These are phyloP conservation scores for Kuraishia piskuri DNA, from an alignment of 805 yeast species.

Conservation along the genomic window DNA sequence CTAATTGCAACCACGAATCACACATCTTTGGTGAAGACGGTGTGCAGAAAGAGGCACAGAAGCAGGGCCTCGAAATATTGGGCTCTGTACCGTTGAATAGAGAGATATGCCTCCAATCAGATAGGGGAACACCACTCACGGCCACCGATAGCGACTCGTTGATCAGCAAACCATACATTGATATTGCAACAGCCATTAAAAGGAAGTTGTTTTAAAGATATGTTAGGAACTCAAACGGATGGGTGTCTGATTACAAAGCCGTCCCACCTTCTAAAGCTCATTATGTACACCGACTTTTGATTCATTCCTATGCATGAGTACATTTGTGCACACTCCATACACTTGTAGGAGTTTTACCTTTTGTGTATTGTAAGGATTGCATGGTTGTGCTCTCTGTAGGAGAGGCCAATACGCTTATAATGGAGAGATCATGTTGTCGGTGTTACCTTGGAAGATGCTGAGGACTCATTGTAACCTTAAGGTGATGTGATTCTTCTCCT, in stretches of 20 bases:
- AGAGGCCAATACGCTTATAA: not conserved
- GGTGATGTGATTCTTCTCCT: not conserved
- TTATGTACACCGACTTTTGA: too few species aligned
- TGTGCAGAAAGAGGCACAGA: conserved; percentile 38
- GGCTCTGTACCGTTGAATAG: conserved; percentile 64
- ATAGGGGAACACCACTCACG: conserved; percentile 57
- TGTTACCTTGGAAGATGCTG: not conserved
- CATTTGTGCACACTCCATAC: too few species aligned
- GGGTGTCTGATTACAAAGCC: too few species aligned
- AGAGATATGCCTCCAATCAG: conserved; percentile 52
- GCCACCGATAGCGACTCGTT: conserved; percentile 24
- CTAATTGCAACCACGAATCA: conserved; percentile 64
- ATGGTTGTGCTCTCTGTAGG: not conserved
- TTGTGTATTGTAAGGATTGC: not conserved
- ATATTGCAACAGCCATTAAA: conserved; percentile 30
- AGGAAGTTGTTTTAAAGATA: too few species aligned
- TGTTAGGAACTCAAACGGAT: too few species aligned
- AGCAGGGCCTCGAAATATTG: conserved; percentile 38
- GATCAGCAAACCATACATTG: conserved; percentile 33
- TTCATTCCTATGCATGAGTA: too few species aligned
- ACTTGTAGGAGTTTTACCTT: not conserved
- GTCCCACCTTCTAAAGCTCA: too few species aligned
- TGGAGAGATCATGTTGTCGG: not conserved
- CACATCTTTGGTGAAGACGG: conserved; percentile 71
- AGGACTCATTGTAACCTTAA: not conserved